Conservation (phyloP, 352 stramenopile genomes). For the Phytophthora boehmeriae region DNA sequence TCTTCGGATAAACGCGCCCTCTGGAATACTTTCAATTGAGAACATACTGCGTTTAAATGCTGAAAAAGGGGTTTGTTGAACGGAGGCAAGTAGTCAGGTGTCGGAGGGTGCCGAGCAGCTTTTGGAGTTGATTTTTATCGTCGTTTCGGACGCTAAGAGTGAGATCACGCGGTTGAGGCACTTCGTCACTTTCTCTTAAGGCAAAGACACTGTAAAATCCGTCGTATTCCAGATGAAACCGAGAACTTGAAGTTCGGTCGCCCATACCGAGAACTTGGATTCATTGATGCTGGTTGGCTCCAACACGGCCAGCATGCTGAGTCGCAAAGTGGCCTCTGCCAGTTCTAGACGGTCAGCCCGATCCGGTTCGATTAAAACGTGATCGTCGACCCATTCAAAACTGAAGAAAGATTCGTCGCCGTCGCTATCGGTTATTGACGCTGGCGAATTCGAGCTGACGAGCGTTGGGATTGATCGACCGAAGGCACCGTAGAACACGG, state of each 20-base stretch:
- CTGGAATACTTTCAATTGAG: neutral
- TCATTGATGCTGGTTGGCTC: conserved; percentile 32
- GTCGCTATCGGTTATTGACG: neutral
- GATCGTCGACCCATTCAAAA: conserved; percentile 40
- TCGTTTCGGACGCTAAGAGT: neutral
- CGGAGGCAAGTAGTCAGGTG: conserved; percentile 26
- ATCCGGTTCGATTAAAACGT: conserved; percentile 33
- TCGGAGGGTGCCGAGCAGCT: conserved; percentile 29
- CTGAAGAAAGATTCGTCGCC: too few species aligned
- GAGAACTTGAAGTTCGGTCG: conserved; percentile 10
- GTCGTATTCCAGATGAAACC: conserved; percentile 16
- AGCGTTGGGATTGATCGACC: conserved; percentile 18
- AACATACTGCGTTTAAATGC: conserved; percentile 4
- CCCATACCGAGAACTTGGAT: conserved; percentile 30
- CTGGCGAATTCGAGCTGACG: conserved; percentile 15
- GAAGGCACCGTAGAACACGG: conserved; percentile 14
- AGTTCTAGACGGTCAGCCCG: conserved; percentile 1
- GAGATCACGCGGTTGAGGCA: conserved; percentile 4
- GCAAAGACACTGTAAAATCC: conserved; percentile 19
- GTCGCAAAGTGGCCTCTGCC: conserved; percentile 12
- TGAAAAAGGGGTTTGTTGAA: conserved; percentile 18
- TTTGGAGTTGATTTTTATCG: conserved; percentile 18
- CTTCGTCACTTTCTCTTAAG: conserved; percentile 22
- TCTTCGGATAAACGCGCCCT: neutral
- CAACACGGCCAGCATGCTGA: conserved; percentile 27